A percentile compares a stretch with the other conserved stretches of the same genome.
These are phyloP conservation scores for Mrakia blollopis DNA, from an alignment of 768 basidiomycete species.

Conservation along the genomic window DNA sequence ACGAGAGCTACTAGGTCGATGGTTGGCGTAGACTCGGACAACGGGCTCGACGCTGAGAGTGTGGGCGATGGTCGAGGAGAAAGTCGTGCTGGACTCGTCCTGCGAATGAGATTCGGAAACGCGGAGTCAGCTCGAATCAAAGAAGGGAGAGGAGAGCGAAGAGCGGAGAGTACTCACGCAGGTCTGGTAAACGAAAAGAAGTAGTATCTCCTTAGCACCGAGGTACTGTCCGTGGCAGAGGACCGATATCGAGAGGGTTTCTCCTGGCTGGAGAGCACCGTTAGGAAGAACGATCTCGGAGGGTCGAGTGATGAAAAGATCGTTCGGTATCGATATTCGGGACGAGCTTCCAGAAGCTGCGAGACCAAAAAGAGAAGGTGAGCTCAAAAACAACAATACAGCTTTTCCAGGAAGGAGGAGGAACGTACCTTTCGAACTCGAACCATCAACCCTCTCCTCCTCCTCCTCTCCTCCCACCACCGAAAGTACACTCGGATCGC, in stretches of 20 bases:
- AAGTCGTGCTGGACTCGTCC: slow-evolving; percentile 7
- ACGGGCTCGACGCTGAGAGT: slow-evolving; percentile 49
- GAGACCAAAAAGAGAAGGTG: too few species aligned
- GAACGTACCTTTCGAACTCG: background rate
- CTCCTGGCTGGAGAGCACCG: slow-evolving; percentile 49
- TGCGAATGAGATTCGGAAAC: background rate
- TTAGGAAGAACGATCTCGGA: slow-evolving; percentile 46
- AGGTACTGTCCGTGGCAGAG: slow-evolving; percentile 53
- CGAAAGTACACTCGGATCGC: slow-evolving; percentile 20
- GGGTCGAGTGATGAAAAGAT: slow-evolving; percentile 52
- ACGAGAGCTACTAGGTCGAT: slow-evolving; percentile 49
- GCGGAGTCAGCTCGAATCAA: background rate
- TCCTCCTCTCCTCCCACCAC: background rate
- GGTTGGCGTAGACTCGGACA: slow-evolving; percentile 53
- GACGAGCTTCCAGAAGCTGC: background rate
- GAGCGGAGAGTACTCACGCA: slow-evolving; percentile 43
- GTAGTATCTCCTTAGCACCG: slow-evolving; percentile 54
- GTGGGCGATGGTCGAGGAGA: slow-evolving; percentile 19
- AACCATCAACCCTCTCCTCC: background rate
- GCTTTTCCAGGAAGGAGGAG: background rate
- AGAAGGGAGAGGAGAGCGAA: background rate
- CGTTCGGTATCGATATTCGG: slow-evolving; percentile 50
- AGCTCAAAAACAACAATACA: background rate
- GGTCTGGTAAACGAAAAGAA: slow-evolving; percentile 63
- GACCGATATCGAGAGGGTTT: slow-evolving; percentile 53